A percentile compares a stretch with the other conserved stretches of the same genome.
Conservation (phyloP, 345 rosid genomes). For the Acer yangbiense region DNA sequence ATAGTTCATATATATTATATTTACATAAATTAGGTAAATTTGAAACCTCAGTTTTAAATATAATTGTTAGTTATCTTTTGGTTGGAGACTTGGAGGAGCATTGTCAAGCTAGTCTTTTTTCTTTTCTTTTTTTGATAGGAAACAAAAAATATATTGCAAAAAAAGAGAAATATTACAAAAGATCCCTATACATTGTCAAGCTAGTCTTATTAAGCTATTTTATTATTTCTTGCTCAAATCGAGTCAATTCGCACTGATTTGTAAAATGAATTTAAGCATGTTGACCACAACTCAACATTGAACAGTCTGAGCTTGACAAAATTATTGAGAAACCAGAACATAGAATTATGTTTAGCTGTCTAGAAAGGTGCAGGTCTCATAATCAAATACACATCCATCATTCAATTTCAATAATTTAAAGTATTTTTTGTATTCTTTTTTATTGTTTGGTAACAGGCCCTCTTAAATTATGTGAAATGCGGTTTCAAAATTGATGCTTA, state of each 20-base stretch:
- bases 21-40: not conserved
- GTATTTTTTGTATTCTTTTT: conserved; percentile 4
- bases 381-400: not conserved
- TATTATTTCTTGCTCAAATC: conserved; percentile 5
- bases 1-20: not conserved
- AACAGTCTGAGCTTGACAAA: not conserved
- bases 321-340: not conserved
- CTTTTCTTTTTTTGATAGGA: no score
- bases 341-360: conserved; percentile 10
- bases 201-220: not conserved
- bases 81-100: not conserved
- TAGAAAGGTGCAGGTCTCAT: conserved; percentile 8
- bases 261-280: not conserved
- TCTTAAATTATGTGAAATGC: conserved; percentile 34
- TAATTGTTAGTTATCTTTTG: not conserved
- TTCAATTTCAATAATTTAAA: not conserved
- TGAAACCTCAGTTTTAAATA: not conserved
- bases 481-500: conserved; percentile 40
- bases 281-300: not conserved
- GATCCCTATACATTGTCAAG: not conserved
- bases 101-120: not conserved
- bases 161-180: no score
- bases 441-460: conserved; percentile 32
- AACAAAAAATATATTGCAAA: no score
- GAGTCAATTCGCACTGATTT: not conserved